Base-by-base conservation (phyloP, 1,284 basidiomycete genomes). In the Neotropicomus parvogracilis region DNA sequence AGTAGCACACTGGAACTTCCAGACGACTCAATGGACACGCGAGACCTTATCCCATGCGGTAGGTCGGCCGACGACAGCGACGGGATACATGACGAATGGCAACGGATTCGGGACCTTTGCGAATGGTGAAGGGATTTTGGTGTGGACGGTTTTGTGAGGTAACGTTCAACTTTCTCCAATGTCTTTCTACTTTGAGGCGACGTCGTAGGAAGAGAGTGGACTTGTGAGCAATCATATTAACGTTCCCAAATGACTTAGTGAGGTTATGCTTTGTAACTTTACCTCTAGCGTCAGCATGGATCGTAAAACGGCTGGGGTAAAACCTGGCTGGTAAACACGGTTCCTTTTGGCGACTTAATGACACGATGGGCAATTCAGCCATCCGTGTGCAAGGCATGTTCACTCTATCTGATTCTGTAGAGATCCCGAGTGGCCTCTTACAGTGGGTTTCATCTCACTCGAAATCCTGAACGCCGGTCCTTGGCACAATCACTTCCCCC, bases 211-310 rank as follows among this genome's bases (percentile, higher is more conserved):
- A 77, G 75, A 71, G 75, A 59, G 69, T 74, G 64, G 64, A 70
- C 52, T 78, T 77, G 75, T 78, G 52, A 57, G 73, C 57, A 14
- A 33, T 28, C 7, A 32, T 39, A 11, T 19, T 1, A 2, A 6
- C 41, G 21, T 29, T 46, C 31, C 27, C 49, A 40, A n/a, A 27
- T 19, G 16, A 14, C 4, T 36, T 46, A 80, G 78, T 45, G 78
- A 80, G 58, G 65, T 76, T 21, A 77, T 80, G 74, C 56, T 77
- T 4, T 80, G 78, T 52, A 60, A 77, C 54, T 72, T 80, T 51
- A 68, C 63, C 6, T 54, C 64, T 9, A 72, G 75, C 1, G 54
- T 79, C 13, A 60, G 70, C 20, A 42, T 73, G n/a, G n/a, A n/a
- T n/a, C n/a, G n/a, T n/a, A n/a, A n/a, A n/a, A n/a, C n/a, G n/a